Evolutionary conservation across 805 yeast species (phyloP), one percentile per base, ranked within the genome.

Genomic region (Teunomyces atbi): DNA sequence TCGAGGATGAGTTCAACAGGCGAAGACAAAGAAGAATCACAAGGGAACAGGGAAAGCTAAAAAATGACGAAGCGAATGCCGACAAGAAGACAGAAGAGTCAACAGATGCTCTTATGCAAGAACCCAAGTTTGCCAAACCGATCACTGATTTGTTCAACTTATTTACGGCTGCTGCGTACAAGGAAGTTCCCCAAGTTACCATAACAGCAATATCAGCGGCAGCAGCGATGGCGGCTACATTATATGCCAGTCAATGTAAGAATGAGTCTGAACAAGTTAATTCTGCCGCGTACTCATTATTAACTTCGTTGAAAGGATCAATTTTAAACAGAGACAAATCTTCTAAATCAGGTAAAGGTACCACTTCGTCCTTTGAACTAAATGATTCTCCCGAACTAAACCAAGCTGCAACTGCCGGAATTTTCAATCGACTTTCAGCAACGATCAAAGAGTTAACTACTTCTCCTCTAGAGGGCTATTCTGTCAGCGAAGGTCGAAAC

Each of bases 1-100:
- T 88, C 29, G 84, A 82, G 30, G 70, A 72, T 3, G 96, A 89
- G 61, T 89, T 86, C 59, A 78, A 73, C 41, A 78, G 74, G 51
- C 73, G 96, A 21, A 80, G 81, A 54, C 77, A 76, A 46, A 82
- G 80, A 57, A 68, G 96, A 45, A 53, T 82, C 33, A 40, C 53
- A 6, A 45, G 51, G 39, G 47, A 45, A 30, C 45, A 46, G 19
- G 49, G 32, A 59, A 60, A 41, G 47, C 45, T 46, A 18, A 53
- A 53, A 39, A 52, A 51, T 20, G 58, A 59, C 23, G 54, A 54
- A n/a, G 49, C 62, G 13, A 33, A 54, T 54, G 30, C n/a, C 13
- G 15, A 50, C 51, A 45, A 48, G 55, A 47, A 60, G 51, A 45
- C 50, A 48, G 46, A 47, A 8, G 16, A 58, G 19, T 49, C 55